Base-by-base conservation (phyloP, 2,329 filamentous ascomycete genomes). In the Lecanicillium sp. region DNA sequence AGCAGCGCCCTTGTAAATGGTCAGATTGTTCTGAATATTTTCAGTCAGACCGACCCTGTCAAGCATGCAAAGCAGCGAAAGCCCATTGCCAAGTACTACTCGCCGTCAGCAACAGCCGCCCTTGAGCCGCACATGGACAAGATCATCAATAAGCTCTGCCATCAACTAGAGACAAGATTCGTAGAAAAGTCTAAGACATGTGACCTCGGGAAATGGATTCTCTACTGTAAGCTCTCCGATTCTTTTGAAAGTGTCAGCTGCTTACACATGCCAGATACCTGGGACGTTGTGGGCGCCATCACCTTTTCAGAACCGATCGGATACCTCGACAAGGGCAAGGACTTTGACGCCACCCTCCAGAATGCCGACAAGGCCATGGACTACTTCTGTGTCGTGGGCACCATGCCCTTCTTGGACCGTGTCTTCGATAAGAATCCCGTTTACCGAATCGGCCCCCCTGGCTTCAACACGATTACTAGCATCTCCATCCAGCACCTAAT, bases 251-350 rank as follows among this genome's bases (percentile, higher is more conserved):
- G 19, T 37, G 13, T 29, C 28, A 4, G 8, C n/a, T n/a, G n/a
- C n/a, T n/a, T n/a, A 4, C 17, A 8, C 18, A 9, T 16, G 6
- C 18, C 22, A 55, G 53, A 47, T 35, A 48, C 60, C 4, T 65
- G 62, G 51, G 65, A 69, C 43, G 57, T 66, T 4, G 58, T 68
- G 37, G 64, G 63, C 16, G 55, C 61, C 29, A 47, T 67, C 14
- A 63, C 60, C 14, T 69, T 65, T 29, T 59, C 60, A 29, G 50
- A 57, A 12, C 55, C 55, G 29, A 59, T 68, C 30, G 63, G 65
- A 9, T 68, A 66, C 43, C 51, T 68, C 14, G 50, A 65, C 16
- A 50, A 57, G 4, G 52, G 57, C 3, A 44, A 43, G 9, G 64
- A 68, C 42, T 52, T 62, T 45, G 55, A 59, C 25, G 56, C 54